Percentiles rank a stretch among this genome's conserved stretches.
phyloP scores from a whole-genome alignment of 2,329 filamentous ascomycete genomes.

The Microsporum ferrugineum region DNA sequence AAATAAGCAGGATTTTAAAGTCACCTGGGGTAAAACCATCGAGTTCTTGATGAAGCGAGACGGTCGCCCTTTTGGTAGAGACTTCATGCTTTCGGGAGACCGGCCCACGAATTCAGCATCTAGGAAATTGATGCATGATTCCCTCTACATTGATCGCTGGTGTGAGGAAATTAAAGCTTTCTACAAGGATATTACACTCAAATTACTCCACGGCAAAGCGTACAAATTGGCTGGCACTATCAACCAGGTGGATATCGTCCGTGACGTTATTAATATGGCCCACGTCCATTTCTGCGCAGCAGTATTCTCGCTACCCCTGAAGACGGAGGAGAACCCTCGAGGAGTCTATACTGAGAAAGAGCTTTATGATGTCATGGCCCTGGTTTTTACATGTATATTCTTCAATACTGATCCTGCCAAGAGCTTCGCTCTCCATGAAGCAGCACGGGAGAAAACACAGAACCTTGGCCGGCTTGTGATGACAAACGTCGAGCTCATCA shows the following conservation, averaged over 20 bases:
- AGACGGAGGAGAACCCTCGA: slow-evolving; percentile 17
- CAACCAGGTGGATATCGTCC: slow-evolving; percentile 18
- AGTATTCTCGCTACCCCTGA: slow-evolving; percentile 19
- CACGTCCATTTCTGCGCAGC: slow-evolving; percentile 19
- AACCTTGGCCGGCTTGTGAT: slow-evolving; percentile 30
- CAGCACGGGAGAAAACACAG: slow-evolving; percentile 32
- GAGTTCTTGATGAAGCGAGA: slow-evolving; percentile 14
- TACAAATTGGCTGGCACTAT: slow-evolving; percentile 35
- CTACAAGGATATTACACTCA: slow-evolving; percentile 14
- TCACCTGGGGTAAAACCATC: slow-evolving; percentile 18
- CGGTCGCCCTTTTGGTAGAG: slow-evolving; percentile 14
- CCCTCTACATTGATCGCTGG: slow-evolving; percentile 15
- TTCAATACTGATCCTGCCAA: slow-evolving; percentile 39
- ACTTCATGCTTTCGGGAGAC: slow-evolving; percentile 19
- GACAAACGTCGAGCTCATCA: slow-evolving; percentile 32
- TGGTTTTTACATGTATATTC: slow-evolving; percentile 38
- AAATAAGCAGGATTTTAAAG: slow-evolving; percentile 17
- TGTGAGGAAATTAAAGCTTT: slow-evolving; percentile 13
- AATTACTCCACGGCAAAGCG: slow-evolving; percentile 23
- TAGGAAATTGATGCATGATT: slow-evolving; percentile 14
- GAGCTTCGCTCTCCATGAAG: slow-evolving; percentile 37
- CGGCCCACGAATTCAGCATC: slow-evolving; percentile 12
- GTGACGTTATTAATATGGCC: slow-evolving; percentile 18
- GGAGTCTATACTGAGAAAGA: slow-evolving; percentile 42
- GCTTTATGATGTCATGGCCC: slow-evolving; percentile 40